Percentiles rank a stretch among this genome's conserved stretches.
phyloP scores from a whole-genome alignment of 768 basidiomycete genomes.

The Xanthoconium stramineum region DNA sequence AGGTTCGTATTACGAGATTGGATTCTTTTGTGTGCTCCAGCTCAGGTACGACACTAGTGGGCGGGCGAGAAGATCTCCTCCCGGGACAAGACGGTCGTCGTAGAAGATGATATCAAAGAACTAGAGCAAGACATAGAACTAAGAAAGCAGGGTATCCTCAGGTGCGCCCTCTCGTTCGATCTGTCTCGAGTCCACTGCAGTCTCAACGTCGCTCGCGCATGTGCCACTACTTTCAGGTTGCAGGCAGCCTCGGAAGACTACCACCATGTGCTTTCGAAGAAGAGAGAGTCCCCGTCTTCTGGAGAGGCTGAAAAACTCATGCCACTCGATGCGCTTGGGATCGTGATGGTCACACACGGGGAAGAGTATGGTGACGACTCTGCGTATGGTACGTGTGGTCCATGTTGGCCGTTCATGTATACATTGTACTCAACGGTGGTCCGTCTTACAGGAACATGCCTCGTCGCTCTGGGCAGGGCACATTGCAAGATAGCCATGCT shows the following conservation, averaged over 20 bases:
- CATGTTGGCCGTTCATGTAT: constrained; percentile 3
- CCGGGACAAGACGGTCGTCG: constrained; percentile 73
- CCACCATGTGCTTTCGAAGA: constrained; percentile 69
- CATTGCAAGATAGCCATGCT: constrained; percentile 82
- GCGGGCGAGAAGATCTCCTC: constrained; percentile 86
- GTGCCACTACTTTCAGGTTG: constrained; percentile 43
- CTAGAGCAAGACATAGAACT: constrained; percentile 84
- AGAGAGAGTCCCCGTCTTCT: constrained; percentile 61
- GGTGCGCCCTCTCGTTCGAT: constrained; percentile 43
- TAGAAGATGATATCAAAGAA: constrained; percentile 70
- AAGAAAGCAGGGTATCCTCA: constrained; percentile 65
- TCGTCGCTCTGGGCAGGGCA: constrained; percentile 75
- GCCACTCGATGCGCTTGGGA: constrained; percentile 73
- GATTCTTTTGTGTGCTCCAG: neutral
- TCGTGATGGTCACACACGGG: constrained; percentile 85
- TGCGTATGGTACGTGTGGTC: constrained; percentile 50
- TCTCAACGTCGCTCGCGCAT: neutral
- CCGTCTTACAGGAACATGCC: constrained; percentile 52
- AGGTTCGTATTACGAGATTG: constrained; percentile 43
- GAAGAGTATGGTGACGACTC: constrained; percentile 80
- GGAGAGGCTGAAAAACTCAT: constrained; percentile 68
- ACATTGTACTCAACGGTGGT: neutral
- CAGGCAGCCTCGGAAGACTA: constrained; percentile 70
- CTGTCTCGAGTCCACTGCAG: neutral
- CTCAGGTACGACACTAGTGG: constrained; percentile 53